Conservation (phyloP, 345 rosid species). For the Bretschneidera sinensis region DNA sequence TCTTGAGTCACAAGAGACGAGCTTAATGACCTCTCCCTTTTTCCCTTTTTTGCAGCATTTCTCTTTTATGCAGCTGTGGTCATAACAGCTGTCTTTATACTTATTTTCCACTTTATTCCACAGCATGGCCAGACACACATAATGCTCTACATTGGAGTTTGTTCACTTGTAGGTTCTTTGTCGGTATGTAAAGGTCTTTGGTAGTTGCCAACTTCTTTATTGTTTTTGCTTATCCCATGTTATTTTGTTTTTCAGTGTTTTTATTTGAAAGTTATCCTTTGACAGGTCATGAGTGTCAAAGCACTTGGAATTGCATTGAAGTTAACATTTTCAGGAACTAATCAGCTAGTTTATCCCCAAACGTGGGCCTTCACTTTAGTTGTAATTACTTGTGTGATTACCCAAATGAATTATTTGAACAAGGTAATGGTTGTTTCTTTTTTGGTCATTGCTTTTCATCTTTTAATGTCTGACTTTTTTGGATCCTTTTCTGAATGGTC, state of each 20-base stretch:
- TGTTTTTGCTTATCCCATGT: too few species aligned
- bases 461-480: too few species aligned
- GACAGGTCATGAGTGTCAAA: conserved; percentile 77
- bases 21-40: too few species aligned
- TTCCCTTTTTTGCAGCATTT: conserved; percentile 89
- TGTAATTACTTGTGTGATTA: conserved; percentile 57
- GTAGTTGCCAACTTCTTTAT: too few species aligned
- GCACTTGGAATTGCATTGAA: conserved; percentile 77
- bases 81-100: conserved; percentile 58
- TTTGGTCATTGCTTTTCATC: too few species aligned
- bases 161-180: conserved; percentile 94
- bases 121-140: conserved; percentile 92
- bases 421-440: too few species aligned
- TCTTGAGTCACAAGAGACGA: too few species aligned
- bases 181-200: conserved; percentile 50
- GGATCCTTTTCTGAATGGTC: too few species aligned
- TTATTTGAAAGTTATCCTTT: conserved; percentile 3
- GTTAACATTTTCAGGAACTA: conserved; percentile 64
- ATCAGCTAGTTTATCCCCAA: conserved; percentile 66
- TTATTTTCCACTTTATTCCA: conserved; percentile 64
- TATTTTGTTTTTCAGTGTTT: too few species aligned
- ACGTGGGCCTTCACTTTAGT: conserved; percentile 62
- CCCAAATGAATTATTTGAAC: conserved; percentile 75
- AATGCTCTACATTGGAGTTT: conserved; percentile 90
- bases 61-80: conserved; percentile 79